Conservation (phyloP, 331 rosid genomes). For the Phaseolus coccineus region DNA sequence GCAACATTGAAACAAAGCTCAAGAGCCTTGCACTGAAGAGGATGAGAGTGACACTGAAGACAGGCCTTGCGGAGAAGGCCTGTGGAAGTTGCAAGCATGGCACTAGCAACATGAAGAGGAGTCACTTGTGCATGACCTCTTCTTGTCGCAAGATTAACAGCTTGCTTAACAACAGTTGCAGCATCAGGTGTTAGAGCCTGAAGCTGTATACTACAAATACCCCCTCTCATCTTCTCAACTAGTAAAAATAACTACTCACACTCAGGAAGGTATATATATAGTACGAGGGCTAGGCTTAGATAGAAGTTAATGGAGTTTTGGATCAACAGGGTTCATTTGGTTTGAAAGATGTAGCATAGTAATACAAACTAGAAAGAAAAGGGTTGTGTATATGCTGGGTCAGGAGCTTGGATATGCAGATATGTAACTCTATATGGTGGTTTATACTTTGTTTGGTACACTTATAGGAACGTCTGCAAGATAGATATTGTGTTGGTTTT, state of each 20-base stretch:
- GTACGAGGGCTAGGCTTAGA: constrained; percentile 18
- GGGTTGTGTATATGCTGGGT: background rate
- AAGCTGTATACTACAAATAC: constrained; percentile 72
- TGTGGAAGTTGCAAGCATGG: constrained; percentile 77
- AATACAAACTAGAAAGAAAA: constrained; percentile 24
- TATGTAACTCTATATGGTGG: background rate
- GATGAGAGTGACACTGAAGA: constrained; percentile 82
- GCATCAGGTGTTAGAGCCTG: constrained; percentile 78
- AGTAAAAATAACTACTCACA: background rate
- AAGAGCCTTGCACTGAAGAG: constrained; percentile 87
- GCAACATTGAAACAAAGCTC: constrained; percentile 93
- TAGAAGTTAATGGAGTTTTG: background rate
- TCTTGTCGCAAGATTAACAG: constrained; percentile 67
- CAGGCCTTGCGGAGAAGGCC: constrained; percentile 75
- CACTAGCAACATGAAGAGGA: constrained; percentile 88
- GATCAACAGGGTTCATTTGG: constrained; percentile 39
- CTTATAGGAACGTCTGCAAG: constrained; percentile 39
- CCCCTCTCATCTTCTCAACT: constrained; percentile 62
- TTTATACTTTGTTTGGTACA: constrained; percentile 47
- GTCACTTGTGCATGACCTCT: constrained; percentile 92
- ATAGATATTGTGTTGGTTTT: constrained; percentile 51
- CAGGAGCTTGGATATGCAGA: constrained; percentile 33
- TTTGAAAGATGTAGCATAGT: background rate
- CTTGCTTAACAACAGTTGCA: constrained; percentile 67
- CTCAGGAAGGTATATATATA: background rate